Percentiles rank a stretch among this genome's conserved stretches.
These are phyloP conservation scores for Emergomyces orientalis DNA, from an alignment of 2,329 filamentous ascomycete genomes.

Conservation along the genomic window DNA sequence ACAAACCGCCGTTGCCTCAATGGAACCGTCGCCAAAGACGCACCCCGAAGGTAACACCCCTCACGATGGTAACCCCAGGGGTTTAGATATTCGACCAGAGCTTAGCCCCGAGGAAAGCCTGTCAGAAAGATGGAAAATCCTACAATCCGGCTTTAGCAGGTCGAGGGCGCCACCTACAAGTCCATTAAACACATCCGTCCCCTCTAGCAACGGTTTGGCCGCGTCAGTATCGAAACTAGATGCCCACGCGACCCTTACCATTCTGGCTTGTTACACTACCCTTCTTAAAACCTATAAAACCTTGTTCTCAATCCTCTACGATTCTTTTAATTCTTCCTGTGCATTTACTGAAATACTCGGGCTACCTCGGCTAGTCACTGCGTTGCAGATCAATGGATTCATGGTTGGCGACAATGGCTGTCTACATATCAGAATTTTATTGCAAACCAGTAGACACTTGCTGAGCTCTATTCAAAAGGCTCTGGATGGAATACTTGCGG, in stretches of 20 bases:
- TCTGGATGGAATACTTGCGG: background rate
- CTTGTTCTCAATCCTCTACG: background rate
- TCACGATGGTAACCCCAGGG: background rate
- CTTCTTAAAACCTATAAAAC: background rate
- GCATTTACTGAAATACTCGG: background rate
- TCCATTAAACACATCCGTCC: background rate
- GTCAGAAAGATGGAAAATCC: background rate
- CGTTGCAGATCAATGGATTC: background rate
- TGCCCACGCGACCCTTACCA: background rate
- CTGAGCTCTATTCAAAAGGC: background rate
- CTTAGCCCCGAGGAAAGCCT: background rate
- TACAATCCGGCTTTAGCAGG: background rate
- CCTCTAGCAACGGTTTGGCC: background rate
- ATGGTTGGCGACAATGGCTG: background rate
- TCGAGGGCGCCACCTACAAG: background rate
- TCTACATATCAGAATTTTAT: background rate
- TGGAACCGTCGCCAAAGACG: background rate
- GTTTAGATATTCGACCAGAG: background rate
- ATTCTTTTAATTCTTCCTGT: background rate
- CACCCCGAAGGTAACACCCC: background rate
- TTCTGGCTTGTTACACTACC: background rate
- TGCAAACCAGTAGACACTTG: background rate
- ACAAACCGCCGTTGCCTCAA: background rate
- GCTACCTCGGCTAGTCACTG: background rate
- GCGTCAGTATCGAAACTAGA: background rate